Base-by-base conservation (phyloP, 495 filamentous ascomycete species). In the Neurospora intermedia region DNA sequence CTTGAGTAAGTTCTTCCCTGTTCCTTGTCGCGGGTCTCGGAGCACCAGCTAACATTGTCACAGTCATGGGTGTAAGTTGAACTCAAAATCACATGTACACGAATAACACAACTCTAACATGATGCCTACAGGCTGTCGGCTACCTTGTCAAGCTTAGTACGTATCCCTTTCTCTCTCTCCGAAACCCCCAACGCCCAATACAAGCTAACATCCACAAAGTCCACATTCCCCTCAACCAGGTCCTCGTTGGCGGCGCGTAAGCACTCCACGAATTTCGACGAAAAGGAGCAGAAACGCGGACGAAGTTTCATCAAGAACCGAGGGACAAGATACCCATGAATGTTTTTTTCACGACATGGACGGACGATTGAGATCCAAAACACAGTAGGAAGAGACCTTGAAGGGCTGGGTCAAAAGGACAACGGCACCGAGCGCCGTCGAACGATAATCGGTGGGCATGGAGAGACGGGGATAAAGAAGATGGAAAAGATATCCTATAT, bases 131-230 rank as follows among this genome's bases (percentile, higher is more conserved):
- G 43, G 43, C 78, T 35, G 94, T 95, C 79, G 95, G 95, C 72
- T 98, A 96, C 84, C 84, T 97, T 71, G 92, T 98, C 78, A 99
- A 99, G 86, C 88, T 99, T 78, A 94, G 92, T 94, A 86, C 73
- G 77, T 35, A 71, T 16, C 75, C 70, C 43, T 41, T n/a, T n/a
- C 39, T 38, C 40, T 2, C 43, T 46, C 18, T 23, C 27, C 27
- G 27, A 4, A 20, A 43, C 20, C 46, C 6, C 15, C 15, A 18
- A 46, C n/a, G 20, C n/a, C 18, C 15, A 7, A 23, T 18, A 15
- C 71, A 69, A 48, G 71, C 72, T 54, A 42, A 69, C 41, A 3
- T 46, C 42, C n/a, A 23, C 23, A 4, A 31, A 80, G 78, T 82
- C 41, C 81, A 82, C 74, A 80, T 81, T 9, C 78, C 78, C 72